Base-by-base conservation (phyloP, 495 filamentous ascomycete species). In the Geopyxis carbonaria region DNA sequence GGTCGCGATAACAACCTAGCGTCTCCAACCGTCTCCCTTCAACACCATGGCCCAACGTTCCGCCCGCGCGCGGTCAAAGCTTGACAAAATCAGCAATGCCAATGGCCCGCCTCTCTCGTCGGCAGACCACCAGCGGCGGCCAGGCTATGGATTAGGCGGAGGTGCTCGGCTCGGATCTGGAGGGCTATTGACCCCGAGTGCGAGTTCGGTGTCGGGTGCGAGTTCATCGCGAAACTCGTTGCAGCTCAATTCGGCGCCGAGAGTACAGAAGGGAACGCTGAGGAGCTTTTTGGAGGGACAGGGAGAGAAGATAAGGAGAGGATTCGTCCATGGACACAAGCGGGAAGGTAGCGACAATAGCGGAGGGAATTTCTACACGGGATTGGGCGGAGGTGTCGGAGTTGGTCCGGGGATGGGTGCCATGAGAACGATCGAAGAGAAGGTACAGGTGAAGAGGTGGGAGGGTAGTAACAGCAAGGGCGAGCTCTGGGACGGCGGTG, bases 11-110 rank as follows among this genome's bases (percentile, higher is more conserved):
- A n/a, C 15, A 30, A 30, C 11, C 27, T 30, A 19, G 11, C 31
- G 16, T 2, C 31, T 2, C 3, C 16, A 7, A 3, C 16, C 31
- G 31, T 18, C 3, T 28, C 8, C 22, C 36, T 6, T 18, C 36
- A 25, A 9, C 44, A 48, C 21, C 20, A 54, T 54, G 51, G 51
- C 51, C 4, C 51, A 54, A 29, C 50, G 51, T 22, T 54, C 51
- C 2, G 51, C 51, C 9, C 50, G 50, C 25, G 51, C 51, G 14
- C 50, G 51, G 31, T 42, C 40, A 14, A 54, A 54, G 50, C 51
- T 54, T 36, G 51, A 54, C 30, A 54, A 54, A 33, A 54, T 54
- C 25, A 41, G 28, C 23, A 40, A 45, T 20, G 13, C 40, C 6
- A 36, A 25, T 19, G 38, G 37, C 13, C 23, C 44, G 8, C 27